Base-by-base conservation (phyloP, 2,329 filamentous ascomycete genomes). In the Graphilbum ipis-grandicollis region DNA sequence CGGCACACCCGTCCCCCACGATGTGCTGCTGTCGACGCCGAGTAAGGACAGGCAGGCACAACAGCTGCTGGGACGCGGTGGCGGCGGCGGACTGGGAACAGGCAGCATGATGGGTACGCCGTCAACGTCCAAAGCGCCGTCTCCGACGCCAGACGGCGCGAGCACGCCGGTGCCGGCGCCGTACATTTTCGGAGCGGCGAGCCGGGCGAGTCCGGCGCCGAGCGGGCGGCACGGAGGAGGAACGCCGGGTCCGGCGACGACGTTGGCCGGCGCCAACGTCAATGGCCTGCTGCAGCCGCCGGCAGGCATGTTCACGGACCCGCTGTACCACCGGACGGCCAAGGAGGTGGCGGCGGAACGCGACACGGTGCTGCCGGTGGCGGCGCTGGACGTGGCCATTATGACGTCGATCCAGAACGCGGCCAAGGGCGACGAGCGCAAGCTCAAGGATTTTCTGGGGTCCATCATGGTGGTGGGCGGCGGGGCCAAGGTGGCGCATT, bases 381-480 rank as follows among this genome's bases (percentile, higher is more conserved):
- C 82, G 39, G 76, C 88, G 0, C 71, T 98, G 19, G 88, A 96
- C 53, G 71, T 78, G 43, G 88, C 90, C 5, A 93, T 98, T 48
- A 68, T 94, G 41, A 85, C 81, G 14, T 86, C 78, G 34, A 93
- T 96, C 50, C 71, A 80, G 34, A 80, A 93, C 54, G 90, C 84
- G 8, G 79, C 84, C 36, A 79, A 79, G 43, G 79, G 79, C 39
- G 88, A 96, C 52, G 85, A 96, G 46, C 88, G 90, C 60, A 93
- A 92, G 56, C 75, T 88, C 44, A 79, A 83, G 37, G 90, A 98
- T 52, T 80, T 93, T 50, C 67, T 92, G 23, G 81, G 82, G 28
- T 80, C 80, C 33, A 88, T 93, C 58, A 90, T 93, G 79, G 73
- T 93, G 2, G 75, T 92, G 37, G 85, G 85, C 34, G 85, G 86